phyloP scores from a whole-genome alignment of 345 rosid genomes.

The Eucalyptus erythrocorys region DNA sequence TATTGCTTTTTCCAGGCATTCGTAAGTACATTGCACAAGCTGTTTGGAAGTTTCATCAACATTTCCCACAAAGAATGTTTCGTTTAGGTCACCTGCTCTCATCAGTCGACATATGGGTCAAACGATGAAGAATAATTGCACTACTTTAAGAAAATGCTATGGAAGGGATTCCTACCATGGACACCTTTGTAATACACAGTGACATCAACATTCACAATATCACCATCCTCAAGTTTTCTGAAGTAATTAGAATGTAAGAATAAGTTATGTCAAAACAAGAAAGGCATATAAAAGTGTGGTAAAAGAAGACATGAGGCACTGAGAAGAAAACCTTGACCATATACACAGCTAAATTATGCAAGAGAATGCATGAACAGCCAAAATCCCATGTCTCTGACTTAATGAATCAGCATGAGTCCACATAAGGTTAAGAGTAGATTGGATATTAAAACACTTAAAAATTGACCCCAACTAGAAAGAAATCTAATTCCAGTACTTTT shows the following conservation, averaged over 20 bases:
- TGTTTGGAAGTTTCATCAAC: constrained; percentile 83
- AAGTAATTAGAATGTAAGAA: constrained; percentile 1
- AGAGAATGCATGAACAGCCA: background rate
- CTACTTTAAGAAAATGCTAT: background rate
- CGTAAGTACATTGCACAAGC: constrained; percentile 77
- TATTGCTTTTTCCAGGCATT: constrained; percentile 93
- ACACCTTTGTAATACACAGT: constrained; percentile 86
- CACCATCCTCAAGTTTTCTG: constrained; percentile 94
- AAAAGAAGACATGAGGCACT: background rate
- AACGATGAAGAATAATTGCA: background rate
- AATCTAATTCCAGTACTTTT: background rate
- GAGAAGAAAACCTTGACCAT: background rate
- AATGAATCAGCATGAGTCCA: background rate
- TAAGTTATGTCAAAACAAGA: background rate
- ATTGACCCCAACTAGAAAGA: background rate
- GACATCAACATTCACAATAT: constrained; percentile 85
- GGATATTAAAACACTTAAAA: background rate
- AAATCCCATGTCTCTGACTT: background rate
- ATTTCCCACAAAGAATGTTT: constrained; percentile 93
- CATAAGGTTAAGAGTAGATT: background rate
- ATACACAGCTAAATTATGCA: background rate
- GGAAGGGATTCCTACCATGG: constrained; percentile 47
- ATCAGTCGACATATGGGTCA: background rate
- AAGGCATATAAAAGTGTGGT: background rate
- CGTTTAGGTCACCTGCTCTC: constrained; percentile 81